Base-by-base conservation (phyloP, 108 stramenopile genomes). In the Conticribra guillardii region DNA sequence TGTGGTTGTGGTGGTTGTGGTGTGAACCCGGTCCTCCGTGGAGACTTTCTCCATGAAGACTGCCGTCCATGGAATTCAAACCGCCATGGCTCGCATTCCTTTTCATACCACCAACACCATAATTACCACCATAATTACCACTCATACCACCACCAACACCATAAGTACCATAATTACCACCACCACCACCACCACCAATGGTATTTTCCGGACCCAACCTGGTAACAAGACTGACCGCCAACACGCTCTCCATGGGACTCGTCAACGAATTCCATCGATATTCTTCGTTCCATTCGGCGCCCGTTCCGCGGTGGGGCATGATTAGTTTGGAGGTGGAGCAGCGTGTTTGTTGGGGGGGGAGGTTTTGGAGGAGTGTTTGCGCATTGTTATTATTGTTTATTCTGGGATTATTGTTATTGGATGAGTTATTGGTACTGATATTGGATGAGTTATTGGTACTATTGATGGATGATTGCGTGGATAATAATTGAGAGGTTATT, bases 261-360 rank as follows among this genome's bases (percentile, higher is more conserved):
- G 37, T 23, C 4, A 84, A 24, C 27, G 54, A 29, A 63, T 94
- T 88, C 92, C 92, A 94, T 45, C 92, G 80, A 56, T 86, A 71
- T 61, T 94, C 92, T 71, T 94, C 87, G 64, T 90, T 78, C 79
- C 87, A 94, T 60, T 94, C 92, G 32, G 77, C 77, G 5, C 74
- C 74, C 31, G 63, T 76, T 21, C 74, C 71, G 16, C 71, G 50
- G 19, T 67, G 57, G 21, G 21, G 21, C 4, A 22, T 9, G 17
- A 73, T 56, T 22, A 73, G 26, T 55, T 47, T 66, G 27, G 41
- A 57, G 2, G 64, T 17, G 5, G 64, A 66, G 26, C 22, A 27
- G 18, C 56, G 54, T 28, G 15, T 41, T 31, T 23, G 48, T 59
- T 3, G 1, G 2, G 65, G 24, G 31, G 7, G 4, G 52, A 17